phyloP scores from a whole-genome alignment of 108 stramenopile species.

The Fragilariopsis cylindrus region DNA sequence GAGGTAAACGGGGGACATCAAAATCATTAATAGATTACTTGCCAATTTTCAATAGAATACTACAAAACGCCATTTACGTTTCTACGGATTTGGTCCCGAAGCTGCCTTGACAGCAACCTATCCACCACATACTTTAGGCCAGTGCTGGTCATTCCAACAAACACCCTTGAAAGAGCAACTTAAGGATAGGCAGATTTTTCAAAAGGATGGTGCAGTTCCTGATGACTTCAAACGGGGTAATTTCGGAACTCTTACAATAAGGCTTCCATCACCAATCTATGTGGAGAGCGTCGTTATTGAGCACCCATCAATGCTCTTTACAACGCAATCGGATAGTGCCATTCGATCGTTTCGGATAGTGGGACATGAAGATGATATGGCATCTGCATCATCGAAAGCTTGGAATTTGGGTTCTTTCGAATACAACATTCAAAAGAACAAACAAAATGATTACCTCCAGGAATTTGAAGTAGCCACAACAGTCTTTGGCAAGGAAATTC shows the following conservation, averaged over 20 bases:
- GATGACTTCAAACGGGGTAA: slow-evolving; percentile 48
- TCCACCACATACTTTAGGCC: slow-evolving; percentile 59
- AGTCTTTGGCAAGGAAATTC: slow-evolving; percentile 45
- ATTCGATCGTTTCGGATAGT: slow-evolving; percentile 61
- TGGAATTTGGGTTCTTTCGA: slow-evolving; percentile 62
- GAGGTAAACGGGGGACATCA: slow-evolving; percentile 63
- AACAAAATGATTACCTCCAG: slow-evolving; percentile 37
- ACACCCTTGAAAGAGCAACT: slow-evolving; percentile 31
- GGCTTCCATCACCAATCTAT: slow-evolving; percentile 42
- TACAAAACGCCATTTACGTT: slow-evolving; percentile 53
- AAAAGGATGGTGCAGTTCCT: not conserved
- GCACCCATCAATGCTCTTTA: slow-evolving; percentile 48
- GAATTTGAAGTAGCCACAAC: slow-evolving; percentile 54
- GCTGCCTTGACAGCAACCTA: slow-evolving; percentile 70
- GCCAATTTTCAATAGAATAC: slow-evolving; percentile 67
- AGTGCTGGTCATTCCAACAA: slow-evolving; percentile 81
- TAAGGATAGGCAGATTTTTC: slow-evolving; percentile 16
- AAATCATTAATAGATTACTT: slow-evolving; percentile 61
- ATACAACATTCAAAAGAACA: slow-evolving; percentile 26
- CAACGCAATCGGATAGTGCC: slow-evolving; percentile 41
- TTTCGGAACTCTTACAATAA: slow-evolving; percentile 68
- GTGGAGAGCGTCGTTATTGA: slow-evolving; percentile 65
- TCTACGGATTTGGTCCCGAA: slow-evolving; percentile 83
- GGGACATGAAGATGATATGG: slow-evolving; percentile 63
- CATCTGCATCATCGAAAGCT: slow-evolving; percentile 53